phyloP scores from a whole-genome alignment of 2,329 filamentous ascomycete species.

The Phyllosticta ampelicida region DNA sequence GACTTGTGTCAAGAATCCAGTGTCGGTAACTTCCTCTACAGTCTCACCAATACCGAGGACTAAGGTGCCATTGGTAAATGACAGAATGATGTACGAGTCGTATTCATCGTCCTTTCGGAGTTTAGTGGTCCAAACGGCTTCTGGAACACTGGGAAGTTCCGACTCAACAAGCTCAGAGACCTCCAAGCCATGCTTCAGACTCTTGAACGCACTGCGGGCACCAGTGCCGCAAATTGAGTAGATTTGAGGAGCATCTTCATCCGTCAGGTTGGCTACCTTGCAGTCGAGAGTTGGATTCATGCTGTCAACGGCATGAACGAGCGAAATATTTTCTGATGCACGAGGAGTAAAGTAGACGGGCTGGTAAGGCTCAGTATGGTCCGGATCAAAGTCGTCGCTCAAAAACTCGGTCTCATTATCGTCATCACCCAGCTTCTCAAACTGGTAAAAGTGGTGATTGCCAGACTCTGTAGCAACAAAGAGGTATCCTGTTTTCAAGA shows the following conservation, averaged over 20 bases:
- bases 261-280: conserved; percentile 80
- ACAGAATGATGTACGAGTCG: conserved; percentile 92
- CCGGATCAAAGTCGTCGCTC: conserved; percentile 71
- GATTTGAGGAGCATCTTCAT: conserved; percentile 92
- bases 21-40: conserved; percentile 89
- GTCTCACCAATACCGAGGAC: conserved; percentile 94
- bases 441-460: conserved; percentile 91
- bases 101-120: conserved; percentile 69
- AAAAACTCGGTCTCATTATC: conserved; percentile 79
- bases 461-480: conserved; percentile 89
- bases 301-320: conserved; percentile 75
- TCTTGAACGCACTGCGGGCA: conserved; percentile 80
- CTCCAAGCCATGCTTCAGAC: conserved; percentile 82
- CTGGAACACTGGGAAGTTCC: conserved; percentile 76
- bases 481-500: conserved; percentile 90
- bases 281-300: conserved; percentile 88
- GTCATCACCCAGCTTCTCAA: conserved; percentile 93
- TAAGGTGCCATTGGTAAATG: conserved; percentile 78
- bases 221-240: conserved; percentile 86
- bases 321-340: conserved; percentile 65
- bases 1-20: conserved; percentile 79
- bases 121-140: conserved; percentile 92
- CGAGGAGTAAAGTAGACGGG: conserved; percentile 81
- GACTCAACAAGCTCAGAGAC: conserved; percentile 95
- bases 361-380: conserved; percentile 59